A percentile compares a stretch with the other conserved stretches of the same genome.
Conservation (phyloP, 352 stramenopile species). For the Achlya hypogyna region DNA sequence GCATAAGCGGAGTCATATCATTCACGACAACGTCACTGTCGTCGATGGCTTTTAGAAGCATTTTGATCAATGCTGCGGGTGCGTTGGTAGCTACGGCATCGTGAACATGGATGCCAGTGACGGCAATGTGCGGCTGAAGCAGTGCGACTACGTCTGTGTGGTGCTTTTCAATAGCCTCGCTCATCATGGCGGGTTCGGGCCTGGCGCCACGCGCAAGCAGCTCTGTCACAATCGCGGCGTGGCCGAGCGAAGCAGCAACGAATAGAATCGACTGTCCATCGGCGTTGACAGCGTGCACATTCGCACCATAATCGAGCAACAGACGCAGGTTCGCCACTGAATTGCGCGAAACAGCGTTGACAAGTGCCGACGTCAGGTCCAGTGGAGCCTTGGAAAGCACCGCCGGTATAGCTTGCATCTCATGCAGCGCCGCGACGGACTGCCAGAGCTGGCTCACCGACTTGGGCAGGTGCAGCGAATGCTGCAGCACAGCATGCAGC, state of each 20-base stretch:
- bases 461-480: slow-evolving; percentile 1
- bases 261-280: slow-evolving; percentile 49
- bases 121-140: slow-evolving; percentile 50
- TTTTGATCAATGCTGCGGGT: slow-evolving; percentile 20
- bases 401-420: neutral
- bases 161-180: slow-evolving; percentile 51
- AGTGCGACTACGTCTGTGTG: slow-evolving; percentile 42
- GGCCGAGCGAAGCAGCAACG: slow-evolving; percentile 42
- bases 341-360: neutral
- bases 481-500: neutral
- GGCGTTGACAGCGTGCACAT: slow-evolving; percentile 41
- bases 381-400: neutral
- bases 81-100: slow-evolving; percentile 35
- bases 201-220: slow-evolving; percentile 58
- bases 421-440: neutral
- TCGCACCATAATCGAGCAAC: slow-evolving; percentile 60
- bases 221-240: slow-evolving; percentile 52
- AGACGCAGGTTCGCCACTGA: slow-evolving; percentile 48
- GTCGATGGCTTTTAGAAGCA: slow-evolving; percentile 20
- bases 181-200: slow-evolving; percentile 40
- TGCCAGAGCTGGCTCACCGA: neutral
- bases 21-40: slow-evolving; percentile 37
- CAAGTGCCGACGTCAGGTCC: neutral
- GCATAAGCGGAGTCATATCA: slow-evolving; percentile 59
- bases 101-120: slow-evolving; percentile 31